Evolutionary conservation across 2,329 filamentous ascomycete species (phyloP).

Genomic region (Pseudocercospora ulei): DNA sequence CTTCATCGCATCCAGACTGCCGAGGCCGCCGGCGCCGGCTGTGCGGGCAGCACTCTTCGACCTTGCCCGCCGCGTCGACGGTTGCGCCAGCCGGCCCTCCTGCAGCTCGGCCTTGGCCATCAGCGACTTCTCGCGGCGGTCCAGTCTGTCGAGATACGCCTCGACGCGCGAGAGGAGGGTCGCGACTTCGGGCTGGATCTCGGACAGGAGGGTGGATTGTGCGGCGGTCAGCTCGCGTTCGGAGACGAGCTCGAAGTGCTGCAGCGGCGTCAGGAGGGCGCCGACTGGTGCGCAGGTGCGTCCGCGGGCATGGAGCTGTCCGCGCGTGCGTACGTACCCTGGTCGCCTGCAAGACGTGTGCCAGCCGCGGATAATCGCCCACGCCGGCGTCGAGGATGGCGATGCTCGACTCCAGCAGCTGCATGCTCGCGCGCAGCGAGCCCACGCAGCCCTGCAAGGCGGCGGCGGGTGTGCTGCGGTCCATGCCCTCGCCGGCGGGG

Average conservation of each 20-base stretch:
- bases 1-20: conserved; percentile 46
- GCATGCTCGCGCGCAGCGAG: conserved; percentile 52
- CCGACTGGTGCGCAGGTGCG: too few species aligned
- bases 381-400: conserved; percentile 53
- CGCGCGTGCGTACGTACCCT: conserved; percentile 39
- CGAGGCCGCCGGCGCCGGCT: conserved; percentile 30
- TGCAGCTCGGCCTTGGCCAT: conserved; percentile 76
- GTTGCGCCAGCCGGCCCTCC: conserved; percentile 54
- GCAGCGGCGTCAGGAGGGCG: too few species aligned
- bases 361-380: conserved; percentile 53
- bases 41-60: conserved; percentile 26
- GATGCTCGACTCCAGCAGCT: conserved; percentile 54
- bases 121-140: conserved; percentile 70
- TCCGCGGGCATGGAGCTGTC: too few species aligned
- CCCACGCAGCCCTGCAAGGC: conserved; percentile 50
- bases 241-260: conserved; percentile 90
- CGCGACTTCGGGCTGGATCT: conserved; percentile 78
- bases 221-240: conserved; percentile 72
- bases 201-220: conserved; percentile 72
- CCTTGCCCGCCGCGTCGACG: conserved; percentile 20
- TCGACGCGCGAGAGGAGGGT: conserved; percentile 72
- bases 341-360: conserved; percentile 54
- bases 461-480: conserved; percentile 33
- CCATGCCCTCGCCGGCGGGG: conserved; percentile 22
- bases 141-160: conserved; percentile 70